Conservation (phyloP, 202 grass and related monocot species). For the Eragrostis tef region DNA sequence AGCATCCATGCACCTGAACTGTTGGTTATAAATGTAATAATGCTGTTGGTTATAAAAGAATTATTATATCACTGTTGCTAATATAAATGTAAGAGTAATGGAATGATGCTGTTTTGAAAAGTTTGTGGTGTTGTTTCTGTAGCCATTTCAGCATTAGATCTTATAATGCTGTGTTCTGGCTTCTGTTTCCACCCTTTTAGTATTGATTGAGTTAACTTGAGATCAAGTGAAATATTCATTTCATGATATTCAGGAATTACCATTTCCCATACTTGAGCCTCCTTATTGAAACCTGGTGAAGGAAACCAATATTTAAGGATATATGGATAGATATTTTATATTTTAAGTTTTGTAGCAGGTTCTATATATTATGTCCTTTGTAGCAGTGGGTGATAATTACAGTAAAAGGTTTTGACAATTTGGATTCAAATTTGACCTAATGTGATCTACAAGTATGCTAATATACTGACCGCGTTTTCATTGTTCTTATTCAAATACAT, state of each 20-base stretch:
- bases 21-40: too few relatives aligned
- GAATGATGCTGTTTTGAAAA: neutral
- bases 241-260: neutral
- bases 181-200: neutral
- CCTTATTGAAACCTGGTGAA: conserved; percentile 8
- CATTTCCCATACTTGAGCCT: neutral
- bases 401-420: neutral
- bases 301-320: conserved; percentile 22
- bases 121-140: conserved; percentile 26
- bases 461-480: conserved; percentile 15
- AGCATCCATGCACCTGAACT: too few relatives aligned
- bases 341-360: neutral
- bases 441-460: conserved; percentile 14
- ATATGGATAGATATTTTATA: conserved; percentile 8
- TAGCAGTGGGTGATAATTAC: neutral
- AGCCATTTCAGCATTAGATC: conserved; percentile 14
- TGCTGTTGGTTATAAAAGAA: too few relatives aligned
- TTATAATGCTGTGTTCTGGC: neutral
- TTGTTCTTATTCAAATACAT: conserved; percentile 25
- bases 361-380: neutral
- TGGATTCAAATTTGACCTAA: neutral
- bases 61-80: conserved; percentile 1
- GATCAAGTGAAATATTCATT: neutral
- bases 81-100: neutral
- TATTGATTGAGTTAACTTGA: conserved; percentile 22